These are phyloP conservation scores for Pisolithus marmoratus DNA, from an alignment of 768 basidiomycete genomes.

Conservation along the genomic window DNA sequence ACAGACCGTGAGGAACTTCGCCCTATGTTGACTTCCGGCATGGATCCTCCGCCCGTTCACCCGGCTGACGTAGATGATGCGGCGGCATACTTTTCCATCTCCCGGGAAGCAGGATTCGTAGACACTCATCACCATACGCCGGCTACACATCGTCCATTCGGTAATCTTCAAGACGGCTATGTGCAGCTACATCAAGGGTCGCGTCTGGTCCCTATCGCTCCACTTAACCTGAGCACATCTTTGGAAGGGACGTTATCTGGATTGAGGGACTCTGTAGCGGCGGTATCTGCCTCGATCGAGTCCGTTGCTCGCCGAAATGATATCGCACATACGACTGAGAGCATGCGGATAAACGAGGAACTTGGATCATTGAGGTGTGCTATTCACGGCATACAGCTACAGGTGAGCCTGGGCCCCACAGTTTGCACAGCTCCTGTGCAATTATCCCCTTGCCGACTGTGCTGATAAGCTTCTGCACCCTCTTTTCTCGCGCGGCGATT, in stretches of 20 bases:
- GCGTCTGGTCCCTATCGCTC: constrained; percentile 41
- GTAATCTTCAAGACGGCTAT: constrained; percentile 15
- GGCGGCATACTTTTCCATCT: constrained; percentile 17
- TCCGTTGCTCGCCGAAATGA: constrained; percentile 58
- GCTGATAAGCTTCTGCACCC: too few relatives aligned
- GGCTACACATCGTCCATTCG: constrained; percentile 9
- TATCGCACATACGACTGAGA: constrained; percentile 65
- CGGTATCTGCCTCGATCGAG: constrained; percentile 55
- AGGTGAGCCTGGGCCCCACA: constrained; percentile 39
- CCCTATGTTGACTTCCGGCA: constrained; percentile 9
- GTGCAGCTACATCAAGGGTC: constrained; percentile 19
- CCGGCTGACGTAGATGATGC: constrained; percentile 18
- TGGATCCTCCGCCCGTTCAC: neutral
- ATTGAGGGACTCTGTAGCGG: constrained; percentile 54
- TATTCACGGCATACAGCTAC: constrained; percentile 74
- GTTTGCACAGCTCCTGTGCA: constrained; percentile 5
- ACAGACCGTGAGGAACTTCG: constrained; percentile 10
- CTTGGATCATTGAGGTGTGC: constrained; percentile 60
- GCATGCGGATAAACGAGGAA: constrained; percentile 67
- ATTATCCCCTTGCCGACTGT: constrained; percentile 2
- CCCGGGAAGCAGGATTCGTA: constrained; percentile 21
- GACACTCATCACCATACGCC: constrained; percentile 11
- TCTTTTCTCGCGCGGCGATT: constrained; percentile 3
- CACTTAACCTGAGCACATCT: constrained; percentile 55
- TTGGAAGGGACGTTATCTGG: constrained; percentile 57